phyloP scores from a whole-genome alignment of 2,329 filamentous ascomycete species.

The Fusarium caatingaense region DNA sequence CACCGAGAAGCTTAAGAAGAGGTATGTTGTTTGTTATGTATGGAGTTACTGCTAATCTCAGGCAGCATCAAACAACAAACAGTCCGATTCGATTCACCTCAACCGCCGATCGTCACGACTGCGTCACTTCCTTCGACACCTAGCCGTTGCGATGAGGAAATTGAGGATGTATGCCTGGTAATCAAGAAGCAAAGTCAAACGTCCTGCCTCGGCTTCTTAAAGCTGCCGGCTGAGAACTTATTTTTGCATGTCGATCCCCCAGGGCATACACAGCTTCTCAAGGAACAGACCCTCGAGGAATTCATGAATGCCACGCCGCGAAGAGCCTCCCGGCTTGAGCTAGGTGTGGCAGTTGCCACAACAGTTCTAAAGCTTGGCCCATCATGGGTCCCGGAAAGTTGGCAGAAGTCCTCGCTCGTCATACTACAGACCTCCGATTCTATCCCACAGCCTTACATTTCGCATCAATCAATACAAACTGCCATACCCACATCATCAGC shows the following conservation, averaged over 20 bases:
- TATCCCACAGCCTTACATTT: neutral
- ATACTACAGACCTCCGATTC: fast-evolving
- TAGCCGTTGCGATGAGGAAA: neutral
- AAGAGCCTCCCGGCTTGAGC: neutral
- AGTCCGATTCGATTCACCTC: neutral
- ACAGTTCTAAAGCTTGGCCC: neutral
- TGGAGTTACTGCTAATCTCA: neutral
- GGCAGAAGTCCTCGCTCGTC: neutral
- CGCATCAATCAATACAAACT: neutral
- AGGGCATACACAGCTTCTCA: fast-evolving
- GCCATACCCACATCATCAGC: fast-evolving
- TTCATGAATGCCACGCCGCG: neutral
- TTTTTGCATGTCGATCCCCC: neutral
- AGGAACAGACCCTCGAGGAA: neutral
- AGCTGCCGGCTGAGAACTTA: neutral
- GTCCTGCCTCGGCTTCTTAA: neutral
- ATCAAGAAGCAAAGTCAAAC: neutral
- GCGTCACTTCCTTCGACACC: fast-evolving
- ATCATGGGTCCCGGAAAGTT: neutral
- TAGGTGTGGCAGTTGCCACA: neutral
- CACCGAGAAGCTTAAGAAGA: fast-evolving
- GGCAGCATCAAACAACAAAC: neutral
- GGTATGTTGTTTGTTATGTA: no score
- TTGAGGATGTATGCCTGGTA: neutral
- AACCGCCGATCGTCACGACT: fast-evolving